These are phyloP conservation scores for Platanus orientalis DNA, from an alignment of 164 flowering plant genomes.

Conservation along the genomic window DNA sequence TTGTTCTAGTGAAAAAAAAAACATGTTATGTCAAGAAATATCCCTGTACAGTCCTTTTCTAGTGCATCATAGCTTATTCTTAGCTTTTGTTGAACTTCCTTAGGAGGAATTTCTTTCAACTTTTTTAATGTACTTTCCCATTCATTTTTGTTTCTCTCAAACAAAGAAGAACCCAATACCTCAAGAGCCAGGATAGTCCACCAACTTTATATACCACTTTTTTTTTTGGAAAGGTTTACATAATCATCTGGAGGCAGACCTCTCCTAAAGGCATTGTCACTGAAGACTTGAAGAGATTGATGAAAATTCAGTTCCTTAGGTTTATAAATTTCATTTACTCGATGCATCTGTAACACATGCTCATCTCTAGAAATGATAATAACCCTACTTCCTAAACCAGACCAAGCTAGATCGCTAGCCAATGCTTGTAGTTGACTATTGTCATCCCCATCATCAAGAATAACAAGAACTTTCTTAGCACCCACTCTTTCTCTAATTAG, in stretches of 20 bases:
- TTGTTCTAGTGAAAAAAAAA: conserved; percentile 20
- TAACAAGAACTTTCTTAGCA: background rate
- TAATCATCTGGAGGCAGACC: background rate
- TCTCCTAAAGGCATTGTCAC: background rate
- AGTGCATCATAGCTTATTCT: conserved; percentile 18
- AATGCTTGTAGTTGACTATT: background rate
- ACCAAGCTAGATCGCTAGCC: background rate
- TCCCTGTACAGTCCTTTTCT: conserved; percentile 5
- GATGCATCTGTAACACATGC: background rate
- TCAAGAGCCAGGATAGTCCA: conserved; percentile 14
- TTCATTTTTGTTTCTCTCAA: background rate
- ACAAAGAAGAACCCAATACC: conserved; percentile 13
- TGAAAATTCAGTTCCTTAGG: too few relatives aligned
- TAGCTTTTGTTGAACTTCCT: conserved; percentile 6
- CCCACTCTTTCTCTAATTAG: background rate
- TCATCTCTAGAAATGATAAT: conserved; percentile 13
- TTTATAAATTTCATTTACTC: background rate
- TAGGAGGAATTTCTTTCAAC: background rate
- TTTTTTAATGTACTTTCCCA: conserved; percentile 14
- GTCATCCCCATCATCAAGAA: conserved; percentile 6
- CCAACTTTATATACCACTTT: background rate
- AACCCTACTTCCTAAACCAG: background rate
- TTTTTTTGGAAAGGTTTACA: background rate
- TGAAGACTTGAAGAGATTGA: too few relatives aligned
- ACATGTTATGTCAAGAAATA: conserved; percentile 18